Percentiles rank a stretch among this genome's conserved stretches.
phyloP scores from a whole-genome alignment of 1,284 basidiomycete species.

The Puccinia horiana region DNA sequence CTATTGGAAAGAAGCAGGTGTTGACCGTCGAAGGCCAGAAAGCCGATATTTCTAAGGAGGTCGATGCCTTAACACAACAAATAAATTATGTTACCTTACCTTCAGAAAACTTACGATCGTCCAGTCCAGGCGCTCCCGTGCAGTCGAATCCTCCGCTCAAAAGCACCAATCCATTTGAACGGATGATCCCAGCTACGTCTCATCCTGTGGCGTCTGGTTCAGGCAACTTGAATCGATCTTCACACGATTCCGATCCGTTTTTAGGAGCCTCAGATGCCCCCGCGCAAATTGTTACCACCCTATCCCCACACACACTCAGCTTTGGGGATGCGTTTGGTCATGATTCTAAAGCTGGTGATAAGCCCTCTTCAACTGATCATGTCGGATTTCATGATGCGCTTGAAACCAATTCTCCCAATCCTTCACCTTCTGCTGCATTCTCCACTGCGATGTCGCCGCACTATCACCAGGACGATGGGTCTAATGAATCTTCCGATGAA shows the following conservation, averaged over 20 bases:
- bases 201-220: not conserved
- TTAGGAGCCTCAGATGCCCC: not conserved
- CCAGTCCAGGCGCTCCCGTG: constrained; percentile 44
- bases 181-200: constrained; percentile 26
- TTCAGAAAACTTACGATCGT: not conserved
- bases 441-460: not conserved
- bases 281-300: not conserved
- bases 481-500: constrained; percentile 34
- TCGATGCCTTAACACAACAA: constrained; percentile 52
- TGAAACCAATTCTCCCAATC: constrained; percentile 11
- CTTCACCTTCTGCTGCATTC: not conserved
- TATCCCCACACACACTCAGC: constrained; percentile 7
- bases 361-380: not conserved
- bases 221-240: not conserved
- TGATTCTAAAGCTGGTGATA: not conserved
- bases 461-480: not conserved
- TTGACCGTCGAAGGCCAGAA: constrained; percentile 77
- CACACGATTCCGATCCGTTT: constrained; percentile 8
- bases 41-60: constrained; percentile 71
- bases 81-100: constrained; percentile 45
- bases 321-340: constrained; percentile 35
- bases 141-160: constrained; percentile 19
- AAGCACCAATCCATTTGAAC: constrained; percentile 46
- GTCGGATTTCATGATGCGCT: not conserved
- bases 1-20: constrained; percentile 92